Evolutionary conservation across 169 alveolate species (phyloP), one percentile per base, ranked within the genome.

Genomic region (Plasmodium reichenowi): DNA sequence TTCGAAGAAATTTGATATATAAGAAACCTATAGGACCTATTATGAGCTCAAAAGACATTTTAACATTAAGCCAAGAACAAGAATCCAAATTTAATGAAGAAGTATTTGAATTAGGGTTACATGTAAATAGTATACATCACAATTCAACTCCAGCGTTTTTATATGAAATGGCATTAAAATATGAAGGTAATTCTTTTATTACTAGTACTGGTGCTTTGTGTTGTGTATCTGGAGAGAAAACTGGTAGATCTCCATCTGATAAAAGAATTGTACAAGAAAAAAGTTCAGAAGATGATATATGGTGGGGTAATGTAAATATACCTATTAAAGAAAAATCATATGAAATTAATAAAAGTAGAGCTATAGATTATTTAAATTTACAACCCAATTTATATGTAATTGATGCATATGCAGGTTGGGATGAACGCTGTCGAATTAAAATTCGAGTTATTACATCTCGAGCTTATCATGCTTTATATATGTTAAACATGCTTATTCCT

Each of bases 361-460:
- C 99, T 58, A 91, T 98, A 38, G 98, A 98, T 85, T 98, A 95
- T 94, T 91, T 98, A 58, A 97, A 97, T 73, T 73, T 88, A 26
- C 95, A 88, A 73, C 96, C 95, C 29, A 94, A 96, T 88, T 88
- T 98, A 20, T 97, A 95, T 92, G 96, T 98, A 74, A 95, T 98
- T 66, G 99, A 98, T 88, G 99, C 98, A 45, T 97, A 93, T 88
- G 99, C 99, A n/a, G 99, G 99, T 3, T 98, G 99, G 99, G 99
- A 97, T 88, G 95, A 96, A 9, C 94, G 94, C 26, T 96, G 96
- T 96, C 92, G 99, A 85, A 88, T 97, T 58, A 95, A 95, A 92
- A 94, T 95, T 48, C 96, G 98, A 6, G 97, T 97, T 67, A 94
- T 96, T 22, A 94, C 97, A 74, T 92, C 97, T 9, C 89, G 99